Conservation (phyloP, 306 rosid species). For the Datisca glomerata region DNA sequence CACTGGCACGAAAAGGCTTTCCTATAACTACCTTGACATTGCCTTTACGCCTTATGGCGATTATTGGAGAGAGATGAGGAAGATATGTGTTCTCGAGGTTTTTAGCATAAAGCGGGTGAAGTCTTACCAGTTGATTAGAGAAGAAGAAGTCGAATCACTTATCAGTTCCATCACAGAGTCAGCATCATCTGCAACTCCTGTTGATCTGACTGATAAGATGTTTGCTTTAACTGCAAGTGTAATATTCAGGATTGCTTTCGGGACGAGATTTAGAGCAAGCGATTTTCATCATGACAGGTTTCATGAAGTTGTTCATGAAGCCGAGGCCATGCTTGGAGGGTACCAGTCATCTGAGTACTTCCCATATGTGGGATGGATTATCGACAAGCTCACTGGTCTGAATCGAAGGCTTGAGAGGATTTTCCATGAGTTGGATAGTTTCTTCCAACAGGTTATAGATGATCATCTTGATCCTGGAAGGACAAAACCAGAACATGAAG, state of each 20-base stretch:
- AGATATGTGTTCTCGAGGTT: slow-evolving; percentile 16
- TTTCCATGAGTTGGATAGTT: slow-evolving; percentile 29
- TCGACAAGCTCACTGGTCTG: slow-evolving; percentile 21
- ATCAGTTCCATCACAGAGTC: neutral
- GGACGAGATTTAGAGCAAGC: slow-evolving; percentile 9
- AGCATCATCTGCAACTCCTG: neutral
- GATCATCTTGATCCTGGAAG: slow-evolving; percentile 11
- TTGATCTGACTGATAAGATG: slow-evolving; percentile 16
- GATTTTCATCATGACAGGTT: slow-evolving; percentile 3
- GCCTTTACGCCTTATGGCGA: slow-evolving; percentile 20
- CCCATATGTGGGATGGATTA: slow-evolving; percentile 17
- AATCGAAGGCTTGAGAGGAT: slow-evolving; percentile 17
- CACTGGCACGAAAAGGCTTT: neutral
- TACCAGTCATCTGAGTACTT: slow-evolving; percentile 20
- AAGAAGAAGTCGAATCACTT: neutral
- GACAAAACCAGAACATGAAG: slow-evolving; percentile 3
- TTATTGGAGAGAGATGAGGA: slow-evolving; percentile 21
- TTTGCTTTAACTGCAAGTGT: slow-evolving; percentile 7
- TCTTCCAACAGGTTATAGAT: slow-evolving; percentile 27
- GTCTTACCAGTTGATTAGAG: neutral
- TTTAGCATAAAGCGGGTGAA: slow-evolving; percentile 12
- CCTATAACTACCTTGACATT: slow-evolving; percentile 19
- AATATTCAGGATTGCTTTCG: slow-evolving; percentile 14
- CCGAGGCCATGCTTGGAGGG: slow-evolving; percentile 15
- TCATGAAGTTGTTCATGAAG: slow-evolving; percentile 8